phyloP scores from a whole-genome alignment of 2,329 filamentous ascomycete genomes.

The Byssochlamys sp. region DNA sequence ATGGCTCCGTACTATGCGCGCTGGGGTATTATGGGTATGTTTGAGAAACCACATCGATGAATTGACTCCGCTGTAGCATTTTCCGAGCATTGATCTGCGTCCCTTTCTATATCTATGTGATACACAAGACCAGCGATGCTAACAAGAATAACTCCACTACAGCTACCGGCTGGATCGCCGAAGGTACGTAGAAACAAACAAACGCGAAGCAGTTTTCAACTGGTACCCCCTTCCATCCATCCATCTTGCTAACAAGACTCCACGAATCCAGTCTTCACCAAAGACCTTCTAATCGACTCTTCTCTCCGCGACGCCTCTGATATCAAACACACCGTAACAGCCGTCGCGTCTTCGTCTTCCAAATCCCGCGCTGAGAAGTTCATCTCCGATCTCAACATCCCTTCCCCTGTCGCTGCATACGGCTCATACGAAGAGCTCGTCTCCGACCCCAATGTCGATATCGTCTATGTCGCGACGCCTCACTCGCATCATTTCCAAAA shows the following conservation, averaged over 20 bases:
- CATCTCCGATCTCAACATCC: conserved; percentile 60
- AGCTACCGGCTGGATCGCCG: conserved; percentile 38
- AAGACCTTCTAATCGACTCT: conserved; percentile 69
- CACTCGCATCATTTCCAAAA: conserved; percentile 93
- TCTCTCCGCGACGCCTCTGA: conserved; percentile 59
- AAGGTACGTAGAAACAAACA: conserved; percentile 19
- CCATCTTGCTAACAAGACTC: neutral
- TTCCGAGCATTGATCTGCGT: neutral
- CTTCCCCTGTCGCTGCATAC: conserved; percentile 60
- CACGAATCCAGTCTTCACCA: conserved; percentile 48
- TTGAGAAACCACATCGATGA: neutral
- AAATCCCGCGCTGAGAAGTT: conserved; percentile 61
- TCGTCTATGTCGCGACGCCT: conserved; percentile 80
- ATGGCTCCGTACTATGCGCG: conserved; percentile 29
- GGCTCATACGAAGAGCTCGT: conserved; percentile 76
- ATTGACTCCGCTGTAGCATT: neutral
- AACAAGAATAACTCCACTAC: conserved; percentile 1
- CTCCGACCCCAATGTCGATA: conserved; percentile 66
- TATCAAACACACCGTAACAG: conserved; percentile 65
- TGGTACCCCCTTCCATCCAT: neutral
- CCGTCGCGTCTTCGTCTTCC: conserved; percentile 70
- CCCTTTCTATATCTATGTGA: neutral
- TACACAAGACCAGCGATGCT: neutral
- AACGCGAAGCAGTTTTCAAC: neutral
- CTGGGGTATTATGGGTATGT: conserved; percentile 38